Conservation (phyloP, 495 filamentous ascomycete species). For the Cladorrhinum samala region DNA sequence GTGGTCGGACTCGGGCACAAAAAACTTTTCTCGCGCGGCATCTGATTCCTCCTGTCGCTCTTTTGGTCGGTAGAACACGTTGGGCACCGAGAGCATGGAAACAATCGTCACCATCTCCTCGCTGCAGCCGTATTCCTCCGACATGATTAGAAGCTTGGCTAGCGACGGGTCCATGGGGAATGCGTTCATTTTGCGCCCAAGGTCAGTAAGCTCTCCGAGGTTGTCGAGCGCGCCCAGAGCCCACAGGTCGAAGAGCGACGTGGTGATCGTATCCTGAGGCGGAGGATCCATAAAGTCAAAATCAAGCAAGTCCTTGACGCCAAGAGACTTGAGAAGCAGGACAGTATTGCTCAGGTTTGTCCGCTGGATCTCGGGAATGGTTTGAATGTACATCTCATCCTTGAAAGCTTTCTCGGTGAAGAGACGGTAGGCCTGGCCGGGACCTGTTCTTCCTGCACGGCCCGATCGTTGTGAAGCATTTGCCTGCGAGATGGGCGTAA, state of each 20-base stretch:
- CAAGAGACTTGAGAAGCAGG: constrained; percentile 86
- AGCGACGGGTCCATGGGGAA: constrained; percentile 97
- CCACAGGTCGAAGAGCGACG: constrained; percentile 97
- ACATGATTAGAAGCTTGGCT: constrained; percentile 88
- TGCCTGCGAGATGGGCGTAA: constrained; percentile 96
- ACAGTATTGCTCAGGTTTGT: constrained; percentile 96
- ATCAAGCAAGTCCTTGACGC: constrained; percentile 89
- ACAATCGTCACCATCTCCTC: constrained; percentile 99
- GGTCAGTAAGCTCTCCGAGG: constrained; percentile 79
- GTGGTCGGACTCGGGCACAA: constrained; percentile 95
- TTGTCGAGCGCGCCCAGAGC: constrained; percentile 91
- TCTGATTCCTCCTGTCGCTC: constrained; percentile 97
- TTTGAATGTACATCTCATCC: constrained; percentile 95
- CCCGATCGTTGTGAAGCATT: constrained; percentile 92
- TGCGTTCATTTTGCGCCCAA: constrained; percentile 89
- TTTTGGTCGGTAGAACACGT: constrained; percentile 95
- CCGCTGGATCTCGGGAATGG: constrained; percentile 96
- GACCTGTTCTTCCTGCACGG: constrained; percentile 89
- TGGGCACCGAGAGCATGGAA: constrained; percentile 94
- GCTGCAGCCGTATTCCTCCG: constrained; percentile 79
- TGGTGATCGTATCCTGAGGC: constrained; percentile 95
- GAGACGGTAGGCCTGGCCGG: constrained; percentile 90
- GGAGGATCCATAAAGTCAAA: constrained; percentile 99
- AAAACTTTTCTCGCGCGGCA: constrained; percentile 95
- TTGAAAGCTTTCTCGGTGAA: constrained; percentile 94